A percentile compares a stretch with the other conserved stretches of the same genome.
phyloP scores from a whole-genome alignment of 129 eudicot genomes.

The Mikania micrantha region DNA sequence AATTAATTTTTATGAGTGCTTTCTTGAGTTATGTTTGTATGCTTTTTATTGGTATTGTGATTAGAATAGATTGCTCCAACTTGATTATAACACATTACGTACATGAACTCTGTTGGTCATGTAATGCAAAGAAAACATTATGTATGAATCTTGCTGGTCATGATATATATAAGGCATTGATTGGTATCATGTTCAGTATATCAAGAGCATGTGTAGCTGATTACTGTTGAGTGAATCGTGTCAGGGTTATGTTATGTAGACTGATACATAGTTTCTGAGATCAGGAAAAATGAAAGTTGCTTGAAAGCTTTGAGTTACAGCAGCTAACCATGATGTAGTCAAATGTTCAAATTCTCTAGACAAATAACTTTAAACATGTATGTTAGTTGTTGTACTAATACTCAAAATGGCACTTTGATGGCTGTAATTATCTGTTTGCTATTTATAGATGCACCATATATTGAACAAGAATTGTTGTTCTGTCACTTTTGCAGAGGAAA shows the following conservation, averaged over 20 bases:
- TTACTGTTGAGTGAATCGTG: neutral
- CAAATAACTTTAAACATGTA: neutral
- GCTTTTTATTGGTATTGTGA: neutral
- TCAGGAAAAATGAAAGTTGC: neutral
- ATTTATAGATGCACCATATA: neutral
- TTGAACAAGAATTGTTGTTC: neutral
- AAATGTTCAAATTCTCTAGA: neutral
- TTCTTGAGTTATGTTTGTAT: neutral
- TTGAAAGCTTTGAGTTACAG: neutral
- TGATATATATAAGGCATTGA: neutral
- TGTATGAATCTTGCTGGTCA: neutral
- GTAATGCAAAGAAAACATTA: neutral
- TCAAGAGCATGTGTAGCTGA: neutral
- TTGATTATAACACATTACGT: neutral
- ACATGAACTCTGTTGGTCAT: neutral
- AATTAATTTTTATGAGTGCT: neutral
- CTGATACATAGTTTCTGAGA: neutral
- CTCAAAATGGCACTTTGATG: neutral
- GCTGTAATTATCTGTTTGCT: neutral
- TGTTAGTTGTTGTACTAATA: neutral
- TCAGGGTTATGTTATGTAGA: neutral
- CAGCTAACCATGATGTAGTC: neutral
- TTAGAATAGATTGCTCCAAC: neutral
- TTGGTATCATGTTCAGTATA: neutral
- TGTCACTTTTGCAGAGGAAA: constrained; percentile 52